These are phyloP conservation scores for Pseudogymnoascus sp. DNA, from an alignment of 2,329 filamentous ascomycete genomes.

Conservation along the genomic window DNA sequence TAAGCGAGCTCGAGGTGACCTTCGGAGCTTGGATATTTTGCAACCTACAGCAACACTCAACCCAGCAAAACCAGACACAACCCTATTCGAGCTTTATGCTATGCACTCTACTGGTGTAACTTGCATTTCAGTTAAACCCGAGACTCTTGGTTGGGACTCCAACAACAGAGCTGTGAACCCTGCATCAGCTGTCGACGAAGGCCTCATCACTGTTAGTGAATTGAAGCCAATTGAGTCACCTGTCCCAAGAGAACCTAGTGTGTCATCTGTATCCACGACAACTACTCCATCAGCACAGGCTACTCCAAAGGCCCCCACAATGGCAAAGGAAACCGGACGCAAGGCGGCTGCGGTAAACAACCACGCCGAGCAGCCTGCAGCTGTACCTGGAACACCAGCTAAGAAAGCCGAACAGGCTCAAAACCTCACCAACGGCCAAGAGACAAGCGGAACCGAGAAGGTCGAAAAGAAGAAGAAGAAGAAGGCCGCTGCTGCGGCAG, in stretches of 20 bases:
- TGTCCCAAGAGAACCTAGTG: constrained; percentile 20
- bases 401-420: constrained; percentile 27
- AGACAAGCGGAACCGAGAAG: constrained; percentile 40
- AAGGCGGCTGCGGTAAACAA: constrained; percentile 20
- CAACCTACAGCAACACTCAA: constrained; percentile 56
- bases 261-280: background rate
- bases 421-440: constrained; percentile 19
- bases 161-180: constrained; percentile 80
- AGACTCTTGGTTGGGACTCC: constrained; percentile 82
- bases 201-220: constrained; percentile 65
- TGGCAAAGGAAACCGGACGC: constrained; percentile 21
- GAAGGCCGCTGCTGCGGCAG: constrained; percentile 43
- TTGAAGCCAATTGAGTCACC: constrained; percentile 41
- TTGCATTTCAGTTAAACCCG: constrained; percentile 74
- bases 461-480: constrained; percentile 60
- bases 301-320: constrained; percentile 16
- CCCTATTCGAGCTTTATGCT: constrained; percentile 87
- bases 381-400: constrained; percentile 25
- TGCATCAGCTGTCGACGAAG: constrained; percentile 66
- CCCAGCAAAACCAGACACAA: constrained; percentile 58
- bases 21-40: constrained; percentile 86
- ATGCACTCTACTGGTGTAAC: constrained; percentile 98
- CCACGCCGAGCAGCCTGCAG: constrained; percentile 15
- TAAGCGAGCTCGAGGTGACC: constrained; percentile 58
- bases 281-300: background rate